Evolutionary conservation across 345 rosid species (phyloP).

Genomic region (Salix viminalis): DNA sequence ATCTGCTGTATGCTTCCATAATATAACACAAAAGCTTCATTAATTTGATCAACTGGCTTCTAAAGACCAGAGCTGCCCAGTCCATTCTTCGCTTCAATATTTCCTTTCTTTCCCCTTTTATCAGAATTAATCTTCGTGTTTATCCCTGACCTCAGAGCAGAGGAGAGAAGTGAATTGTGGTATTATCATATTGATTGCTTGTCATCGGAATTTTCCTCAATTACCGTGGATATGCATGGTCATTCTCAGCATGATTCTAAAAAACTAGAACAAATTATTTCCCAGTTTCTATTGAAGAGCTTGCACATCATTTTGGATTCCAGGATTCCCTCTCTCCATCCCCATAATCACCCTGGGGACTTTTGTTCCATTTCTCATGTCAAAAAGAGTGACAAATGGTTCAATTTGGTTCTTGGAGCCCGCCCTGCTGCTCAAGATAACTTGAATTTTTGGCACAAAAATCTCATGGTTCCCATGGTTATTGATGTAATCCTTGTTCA

Average conservation of each 20-base stretch:
- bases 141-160: background rate
- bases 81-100: background rate
- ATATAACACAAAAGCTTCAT: no score
- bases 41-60: background rate
- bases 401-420: constrained; percentile 75
- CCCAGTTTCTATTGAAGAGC: constrained; percentile 70
- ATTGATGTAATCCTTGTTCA: constrained; percentile 74
- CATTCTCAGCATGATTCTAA: constrained; percentile 36
- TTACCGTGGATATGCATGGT: constrained; percentile 39
- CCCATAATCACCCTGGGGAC: constrained; percentile 33
- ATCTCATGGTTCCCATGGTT: constrained; percentile 68
- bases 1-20: no score
- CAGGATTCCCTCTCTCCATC: constrained; percentile 68
- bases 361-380: constrained; percentile 34
- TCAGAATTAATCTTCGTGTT: background rate
- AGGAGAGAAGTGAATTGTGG: background rate
- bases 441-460: constrained; percentile 69
- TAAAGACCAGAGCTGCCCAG: background rate
- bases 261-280: constrained; percentile 66
- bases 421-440: constrained; percentile 69
- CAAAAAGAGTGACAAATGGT: constrained; percentile 85
- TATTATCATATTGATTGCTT: background rate
- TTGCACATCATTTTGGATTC: constrained; percentile 72
- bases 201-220: background rate
- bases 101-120: background rate